Base-by-base conservation (phyloP, 2,329 filamentous ascomycete genomes). In the Neoarthrinium moseri region DNA sequence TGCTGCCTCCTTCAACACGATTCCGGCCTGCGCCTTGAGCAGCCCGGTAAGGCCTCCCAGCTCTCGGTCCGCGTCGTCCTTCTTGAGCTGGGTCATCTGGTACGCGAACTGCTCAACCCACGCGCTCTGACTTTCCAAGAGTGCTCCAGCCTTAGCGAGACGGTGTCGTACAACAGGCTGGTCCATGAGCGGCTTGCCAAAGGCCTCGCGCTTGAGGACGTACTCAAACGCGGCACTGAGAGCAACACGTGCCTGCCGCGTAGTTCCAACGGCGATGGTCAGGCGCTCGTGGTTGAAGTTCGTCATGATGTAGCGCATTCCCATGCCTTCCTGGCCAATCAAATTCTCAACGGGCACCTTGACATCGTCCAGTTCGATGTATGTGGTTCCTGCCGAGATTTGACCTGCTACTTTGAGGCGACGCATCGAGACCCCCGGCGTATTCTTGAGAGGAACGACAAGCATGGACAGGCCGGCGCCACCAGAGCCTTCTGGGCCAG, bases 221-320 rank as follows among this genome's bases (percentile, higher is more conserved):
- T 70, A 69, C 43, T 58, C 64, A 36, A 70, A 68, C 0, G 67
- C 65, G 3, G 66, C 45, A 17, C 59, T 55, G 8, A 70, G 56
- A 2, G 67, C 67, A 1, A 69, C 67, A 8, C 67, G 58, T n/a
- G 84, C 74, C 56, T 83, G 74, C 3, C 86, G 72, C 2, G 83
- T 86, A 1, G 78, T 76, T 0, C 78, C 77, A 12, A 89, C 78
- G 1, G 81, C 73, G 51, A 90, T 87, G 13, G 74, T 75, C 10
- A 90, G 70, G 0, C 86, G 78, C 63, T 91, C 87, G 62, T 90
- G 86, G 68, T 90, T 90, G 76, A 90, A 90, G 67, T 90, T 88
- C 44, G 80, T 84, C 84, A 87, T 88, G 57, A 87, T 79, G 58
- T 87, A 87, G 48, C 72, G 76, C 85, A 91, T 89, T 5, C 87